A percentile compares a stretch with the other conserved stretches of the same genome.
phyloP scores from a whole-genome alignment of 148 eudicot species.

The Nepenthes gracilis region DNA sequence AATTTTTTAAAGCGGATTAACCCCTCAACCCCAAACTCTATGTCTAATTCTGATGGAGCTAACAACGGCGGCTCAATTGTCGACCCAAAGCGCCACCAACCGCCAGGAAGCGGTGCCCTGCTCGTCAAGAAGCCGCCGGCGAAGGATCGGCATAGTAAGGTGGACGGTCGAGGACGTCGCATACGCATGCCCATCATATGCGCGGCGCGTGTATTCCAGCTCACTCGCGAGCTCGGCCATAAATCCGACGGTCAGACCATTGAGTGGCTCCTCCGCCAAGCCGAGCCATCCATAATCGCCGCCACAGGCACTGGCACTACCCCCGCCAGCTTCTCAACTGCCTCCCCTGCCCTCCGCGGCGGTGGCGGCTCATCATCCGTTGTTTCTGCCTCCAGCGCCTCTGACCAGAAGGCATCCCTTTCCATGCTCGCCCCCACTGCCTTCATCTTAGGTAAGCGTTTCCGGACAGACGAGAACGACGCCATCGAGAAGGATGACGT shows the following conservation, averaged over 20 bases:
- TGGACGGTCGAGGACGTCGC: conserved; percentile 1
- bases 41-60: no score
- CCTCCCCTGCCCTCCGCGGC: background rate
- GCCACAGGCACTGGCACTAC: background rate
- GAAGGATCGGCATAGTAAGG: background rate
- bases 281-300: background rate
- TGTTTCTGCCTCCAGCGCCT: background rate
- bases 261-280: conserved; percentile 3
- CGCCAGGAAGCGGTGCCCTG: background rate
- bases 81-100: background rate
- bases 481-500: background rate
- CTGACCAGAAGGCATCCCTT: background rate
- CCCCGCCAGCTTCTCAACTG: background rate
- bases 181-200: background rate
- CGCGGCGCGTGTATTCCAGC: conserved; percentile 1
- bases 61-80: no score
- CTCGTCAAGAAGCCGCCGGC: background rate
- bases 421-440: background rate
- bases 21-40: no score
- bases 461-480: background rate
- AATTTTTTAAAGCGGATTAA: no score
- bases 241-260: conserved; percentile 3
- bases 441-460: background rate
- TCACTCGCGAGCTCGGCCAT: conserved; percentile 1
- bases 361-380: background rate